phyloP scores from a whole-genome alignment of 2,329 filamentous ascomycete genomes.

The Aspergillus intermedius region DNA sequence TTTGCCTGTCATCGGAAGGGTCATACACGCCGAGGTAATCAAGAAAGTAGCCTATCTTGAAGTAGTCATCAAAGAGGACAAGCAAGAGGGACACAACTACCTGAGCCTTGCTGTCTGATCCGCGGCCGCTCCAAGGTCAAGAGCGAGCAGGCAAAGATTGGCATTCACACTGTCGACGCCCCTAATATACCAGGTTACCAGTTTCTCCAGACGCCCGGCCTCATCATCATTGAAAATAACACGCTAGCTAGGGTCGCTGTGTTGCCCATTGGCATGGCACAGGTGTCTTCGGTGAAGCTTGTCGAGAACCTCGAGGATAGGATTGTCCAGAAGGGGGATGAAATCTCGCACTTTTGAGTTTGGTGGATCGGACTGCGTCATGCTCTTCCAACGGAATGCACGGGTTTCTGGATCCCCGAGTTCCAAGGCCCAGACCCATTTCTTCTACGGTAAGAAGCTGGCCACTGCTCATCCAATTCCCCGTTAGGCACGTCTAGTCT shows the following conservation, averaged over 20 bases:
- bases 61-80: constrained; percentile 14
- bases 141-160: constrained; percentile 12
- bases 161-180: constrained; percentile 3
- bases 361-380: constrained; percentile 38
- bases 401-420: not conserved
- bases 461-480: not conserved
- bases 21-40: constrained; percentile 34
- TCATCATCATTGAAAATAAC: constrained; percentile 35
- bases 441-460: constrained; percentile 1
- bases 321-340: constrained; percentile 34
- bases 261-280: constrained; percentile 42
- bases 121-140: not conserved
- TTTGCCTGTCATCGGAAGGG: constrained; percentile 33
- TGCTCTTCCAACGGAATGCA: constrained; percentile 27
- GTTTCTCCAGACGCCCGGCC: constrained; percentile 35
- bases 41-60: constrained; percentile 35
- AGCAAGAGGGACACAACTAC: not conserved
- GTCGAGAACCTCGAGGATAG: constrained; percentile 17
- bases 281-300: constrained; percentile 34
- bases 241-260: constrained; percentile 34
- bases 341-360: constrained; percentile 40
- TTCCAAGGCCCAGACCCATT: not conserved
- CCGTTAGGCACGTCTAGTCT: too few relatives aligned
- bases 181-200: constrained; percentile 36
- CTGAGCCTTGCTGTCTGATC: not conserved